phyloP scores from a whole-genome alignment of 495 filamentous ascomycete genomes.

The Penicillium waksmanii region DNA sequence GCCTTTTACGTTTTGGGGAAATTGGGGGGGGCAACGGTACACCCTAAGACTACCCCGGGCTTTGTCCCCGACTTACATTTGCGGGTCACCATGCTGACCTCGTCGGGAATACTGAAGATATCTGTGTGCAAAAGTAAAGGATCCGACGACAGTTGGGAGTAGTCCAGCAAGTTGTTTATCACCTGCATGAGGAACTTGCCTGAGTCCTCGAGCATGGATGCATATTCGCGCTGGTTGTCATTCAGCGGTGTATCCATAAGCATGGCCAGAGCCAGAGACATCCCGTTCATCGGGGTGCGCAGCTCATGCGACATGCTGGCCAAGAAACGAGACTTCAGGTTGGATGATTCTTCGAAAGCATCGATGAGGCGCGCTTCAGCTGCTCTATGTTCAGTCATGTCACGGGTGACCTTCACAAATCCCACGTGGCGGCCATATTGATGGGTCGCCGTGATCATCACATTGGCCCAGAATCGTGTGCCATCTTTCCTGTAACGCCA shows the following conservation, averaged over 20 bases:
- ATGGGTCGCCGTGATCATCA: constrained; percentile 64
- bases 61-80: too few species aligned
- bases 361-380: constrained; percentile 60
- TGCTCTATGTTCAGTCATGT: constrained; percentile 63
- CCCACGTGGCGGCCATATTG: constrained; percentile 60
- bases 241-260: constrained; percentile 68
- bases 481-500: constrained; percentile 69
- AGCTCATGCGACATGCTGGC: constrained; percentile 92
- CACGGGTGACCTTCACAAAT: constrained; percentile 67
- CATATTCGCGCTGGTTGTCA: constrained; percentile 71
- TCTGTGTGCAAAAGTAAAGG: constrained; percentile 58
- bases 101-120: too few species aligned
- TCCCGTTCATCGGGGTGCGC: constrained; percentile 75
- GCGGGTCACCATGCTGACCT: too few species aligned
- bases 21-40: too few species aligned
- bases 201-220: constrained; percentile 78
- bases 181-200: constrained; percentile 80
- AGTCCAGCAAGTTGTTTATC: constrained; percentile 88
- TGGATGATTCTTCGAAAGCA: constrained; percentile 67
- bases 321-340: constrained; percentile 67
- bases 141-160: constrained; percentile 87
- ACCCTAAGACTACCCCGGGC: too few species aligned
- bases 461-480: constrained; percentile 67
- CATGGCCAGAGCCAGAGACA: constrained; percentile 73
- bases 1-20: constrained; percentile 46